Base-by-base conservation (phyloP, 805 yeast genomes). In the Lipomyces japonicus region DNA sequence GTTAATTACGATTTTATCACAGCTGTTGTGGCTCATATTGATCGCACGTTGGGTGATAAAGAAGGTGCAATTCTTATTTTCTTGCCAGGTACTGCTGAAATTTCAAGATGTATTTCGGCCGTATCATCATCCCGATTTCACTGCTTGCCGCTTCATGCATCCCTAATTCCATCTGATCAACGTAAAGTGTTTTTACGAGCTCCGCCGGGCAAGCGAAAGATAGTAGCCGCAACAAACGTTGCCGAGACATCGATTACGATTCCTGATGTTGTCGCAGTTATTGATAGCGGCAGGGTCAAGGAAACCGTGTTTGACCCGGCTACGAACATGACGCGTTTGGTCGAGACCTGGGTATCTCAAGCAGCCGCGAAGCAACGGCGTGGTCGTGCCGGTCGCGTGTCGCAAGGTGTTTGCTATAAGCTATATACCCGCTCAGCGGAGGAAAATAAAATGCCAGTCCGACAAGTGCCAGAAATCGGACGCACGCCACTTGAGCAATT, bases 381-480 rank as follows among this genome's bases (percentile, higher is more conserved):
- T 66, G 98, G 98, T 65, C 85, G 98, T 72, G 91, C 97, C n/a
- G 98, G 98, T 56, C 90, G 98, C 77, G 88, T 91, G 10, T 78
- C 82, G 31, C 74, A 74, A 23, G 98, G 98, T 50, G 71, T 73
- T 12, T 89, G 97, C 55, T 91, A 80, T 67, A 89, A 86, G 63
- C 63, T 91, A 41, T 91, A 78, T 67, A 83, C 96, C 1, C 69
- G 71, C 46, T 77, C 77, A 2, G 76, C 86, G 0, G 79, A 79
- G 60, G 71, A 72, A 3, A 65, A 66, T 1, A 64, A 67, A 21
- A 84, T 89, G 91, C 69, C 76, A 14, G 71, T 75, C 1, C 82
- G 83, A 58, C 95, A 96, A 0, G 74, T 84, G 16, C 97, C 98
- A 0, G 98, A 91, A 64, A 91, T 91, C 46, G 80, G 80, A 56